Conservation (phyloP, 2,329 filamentous ascomycete genomes). For the Colletotrichum tropicicola region DNA sequence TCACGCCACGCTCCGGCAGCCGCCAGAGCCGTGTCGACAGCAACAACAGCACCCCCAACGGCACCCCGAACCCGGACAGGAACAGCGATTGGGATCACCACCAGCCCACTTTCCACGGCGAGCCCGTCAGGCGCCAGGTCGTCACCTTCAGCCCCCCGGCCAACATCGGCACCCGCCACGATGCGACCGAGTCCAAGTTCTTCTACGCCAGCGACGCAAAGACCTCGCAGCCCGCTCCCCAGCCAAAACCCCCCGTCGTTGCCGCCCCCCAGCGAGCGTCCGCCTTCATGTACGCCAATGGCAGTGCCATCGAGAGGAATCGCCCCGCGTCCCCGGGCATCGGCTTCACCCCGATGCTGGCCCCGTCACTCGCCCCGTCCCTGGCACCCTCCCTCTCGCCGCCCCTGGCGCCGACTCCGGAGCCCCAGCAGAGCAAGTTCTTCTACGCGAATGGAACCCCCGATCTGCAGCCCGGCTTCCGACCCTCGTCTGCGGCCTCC, state of each 20-base stretch:
- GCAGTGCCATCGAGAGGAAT: constrained; percentile 48
- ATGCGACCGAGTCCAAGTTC: constrained; percentile 73
- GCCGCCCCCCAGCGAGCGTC: constrained; percentile 55
- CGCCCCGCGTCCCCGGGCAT: constrained; percentile 41
- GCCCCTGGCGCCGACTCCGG: constrained; percentile 43
- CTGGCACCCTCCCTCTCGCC: no score
- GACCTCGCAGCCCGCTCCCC: constrained; percentile 22
- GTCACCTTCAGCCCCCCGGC: constrained; percentile 52
- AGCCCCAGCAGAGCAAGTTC: constrained; percentile 68
- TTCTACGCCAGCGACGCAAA: constrained; percentile 89
- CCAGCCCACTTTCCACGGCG: constrained; percentile 41
- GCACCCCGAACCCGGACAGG: constrained; percentile 62
- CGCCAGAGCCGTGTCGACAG: constrained; percentile 79
- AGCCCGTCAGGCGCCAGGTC: constrained; percentile 35
- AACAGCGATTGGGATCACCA: constrained; percentile 54
- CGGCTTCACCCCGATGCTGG: constrained; percentile 19
- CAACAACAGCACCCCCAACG: constrained; percentile 70
- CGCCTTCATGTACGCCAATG: constrained; percentile 68
- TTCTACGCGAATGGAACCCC: constrained; percentile 77
- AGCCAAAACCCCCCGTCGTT: constrained; percentile 30
- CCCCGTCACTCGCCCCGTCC: constrained; percentile 37
- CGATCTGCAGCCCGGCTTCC: constrained; percentile 52
- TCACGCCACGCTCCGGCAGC: constrained; percentile 81
- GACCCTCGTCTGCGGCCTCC: constrained; percentile 42
- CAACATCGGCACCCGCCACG: constrained; percentile 38